phyloP scores from a whole-genome alignment of 257 asterid species.

The Ballota nigra region DNA sequence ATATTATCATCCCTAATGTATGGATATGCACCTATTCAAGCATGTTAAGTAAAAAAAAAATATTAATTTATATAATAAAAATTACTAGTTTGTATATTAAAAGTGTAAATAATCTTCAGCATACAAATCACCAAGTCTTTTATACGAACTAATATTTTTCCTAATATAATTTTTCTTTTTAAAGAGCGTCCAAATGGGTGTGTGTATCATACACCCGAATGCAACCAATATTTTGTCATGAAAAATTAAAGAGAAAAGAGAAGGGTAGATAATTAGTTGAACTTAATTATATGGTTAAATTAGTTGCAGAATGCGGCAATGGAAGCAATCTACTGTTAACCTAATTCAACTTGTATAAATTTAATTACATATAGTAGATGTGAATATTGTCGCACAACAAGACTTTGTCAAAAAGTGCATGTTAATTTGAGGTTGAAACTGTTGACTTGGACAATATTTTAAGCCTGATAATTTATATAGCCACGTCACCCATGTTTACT shows the following conservation, averaged over 20 bases:
- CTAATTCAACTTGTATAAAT: slow-evolving; percentile 19
- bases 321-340: slow-evolving; percentile 9
- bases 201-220: too few relatives aligned
- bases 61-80: too few relatives aligned
- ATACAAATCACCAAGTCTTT: too few relatives aligned
- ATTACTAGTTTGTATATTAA: too few relatives aligned
- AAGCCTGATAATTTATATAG: not conserved
- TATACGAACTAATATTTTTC: too few relatives aligned
- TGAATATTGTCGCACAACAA: not conserved
- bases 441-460: slow-evolving; percentile 3
- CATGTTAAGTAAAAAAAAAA: too few relatives aligned
- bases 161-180: too few relatives aligned
- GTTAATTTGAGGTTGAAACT: not conserved
- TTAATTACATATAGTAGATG: not conserved
- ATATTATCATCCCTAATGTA: too few relatives aligned
- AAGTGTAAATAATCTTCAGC: too few relatives aligned
- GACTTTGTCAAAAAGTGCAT: slow-evolving; percentile 3
- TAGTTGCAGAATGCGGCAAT: not conserved
- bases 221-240: not conserved
- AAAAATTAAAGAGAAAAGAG: not conserved
- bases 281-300: not conserved
- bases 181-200: too few relatives aligned
- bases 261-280: not conserved
- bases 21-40: too few relatives aligned
- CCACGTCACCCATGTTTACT: slow-evolving; percentile 23